Evolutionary conservation across 1,284 basidiomycete species (phyloP).

Genomic region (Tremellales sp.): DNA sequence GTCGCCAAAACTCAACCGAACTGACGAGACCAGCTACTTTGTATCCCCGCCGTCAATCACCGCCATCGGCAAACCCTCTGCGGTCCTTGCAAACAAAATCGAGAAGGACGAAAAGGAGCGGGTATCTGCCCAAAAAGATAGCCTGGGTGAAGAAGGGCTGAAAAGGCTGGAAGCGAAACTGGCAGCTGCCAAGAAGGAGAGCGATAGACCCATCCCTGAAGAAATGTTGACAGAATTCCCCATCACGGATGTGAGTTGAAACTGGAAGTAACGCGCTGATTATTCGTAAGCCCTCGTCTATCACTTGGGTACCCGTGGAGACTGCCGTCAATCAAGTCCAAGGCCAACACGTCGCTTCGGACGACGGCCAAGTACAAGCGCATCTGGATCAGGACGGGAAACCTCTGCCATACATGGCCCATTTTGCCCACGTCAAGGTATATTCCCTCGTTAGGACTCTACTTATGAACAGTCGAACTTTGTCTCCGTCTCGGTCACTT

Average conservation of each 20-base stretch:
- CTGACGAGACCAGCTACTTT: slow-evolving; percentile 60
- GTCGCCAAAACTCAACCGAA: slow-evolving; percentile 20
- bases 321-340: slow-evolving; percentile 50
- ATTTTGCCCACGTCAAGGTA: slow-evolving; percentile 83
- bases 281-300: slow-evolving; percentile 60
- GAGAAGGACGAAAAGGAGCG: slow-evolving; percentile 78
- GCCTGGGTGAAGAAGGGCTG: slow-evolving; percentile 77
- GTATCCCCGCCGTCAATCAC: slow-evolving; percentile 67
- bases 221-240: slow-evolving; percentile 79
- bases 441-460: slow-evolving; percentile 18
- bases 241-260: slow-evolving; percentile 62
- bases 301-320: slow-evolving; percentile 92
- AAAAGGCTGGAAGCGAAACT: slow-evolving; percentile 66
- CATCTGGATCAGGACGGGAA: slow-evolving; percentile 69
- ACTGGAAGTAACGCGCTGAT: neutral
- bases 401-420: slow-evolving; percentile 78
- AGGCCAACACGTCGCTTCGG: slow-evolving; percentile 19
- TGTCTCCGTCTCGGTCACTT: slow-evolving; percentile 71
- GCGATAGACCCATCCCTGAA: slow-evolving; percentile 76
- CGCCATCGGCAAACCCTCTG: slow-evolving; percentile 83
- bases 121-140: slow-evolving; percentile 63
- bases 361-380: slow-evolving; percentile 53
- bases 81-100: slow-evolving; percentile 73
- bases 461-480: slow-evolving; percentile 71
- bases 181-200: slow-evolving; percentile 79